These are phyloP conservation scores for Athelia psychrophila DNA, from an alignment of 1,284 basidiomycete species.

Conservation along the genomic window DNA sequence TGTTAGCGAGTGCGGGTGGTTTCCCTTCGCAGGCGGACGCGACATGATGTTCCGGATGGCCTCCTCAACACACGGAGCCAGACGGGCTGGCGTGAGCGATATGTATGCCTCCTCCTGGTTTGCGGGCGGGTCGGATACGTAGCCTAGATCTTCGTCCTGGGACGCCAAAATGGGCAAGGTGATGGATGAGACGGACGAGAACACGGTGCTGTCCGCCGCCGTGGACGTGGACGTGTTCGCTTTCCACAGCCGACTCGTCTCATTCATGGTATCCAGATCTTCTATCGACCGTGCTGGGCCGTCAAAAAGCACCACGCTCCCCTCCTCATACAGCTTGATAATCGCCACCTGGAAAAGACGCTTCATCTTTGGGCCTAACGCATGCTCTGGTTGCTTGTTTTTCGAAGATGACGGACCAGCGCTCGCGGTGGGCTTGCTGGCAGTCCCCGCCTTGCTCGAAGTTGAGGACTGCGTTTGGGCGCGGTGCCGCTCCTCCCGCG, in stretches of 20 bases:
- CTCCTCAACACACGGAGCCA: constrained; percentile 45
- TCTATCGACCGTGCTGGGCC: constrained; percentile 38
- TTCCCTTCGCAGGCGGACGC: constrained; percentile 8
- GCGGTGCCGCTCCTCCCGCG: constrained; percentile 37
- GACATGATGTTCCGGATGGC: constrained; percentile 38
- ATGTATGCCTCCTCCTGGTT: constrained; percentile 68
- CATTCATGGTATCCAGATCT: constrained; percentile 14
- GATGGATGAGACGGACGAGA: constrained; percentile 12
- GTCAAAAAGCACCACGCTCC: constrained; percentile 66
- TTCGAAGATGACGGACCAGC: constrained; percentile 1
- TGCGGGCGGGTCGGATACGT: constrained; percentile 56
- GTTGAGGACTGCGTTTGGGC: constrained; percentile 3
- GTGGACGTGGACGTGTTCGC: constrained; percentile 22
- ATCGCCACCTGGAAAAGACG: constrained; percentile 62
- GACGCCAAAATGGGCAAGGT: not conserved
- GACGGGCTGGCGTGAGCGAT: constrained; percentile 48
- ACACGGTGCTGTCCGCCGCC: constrained; percentile 22
- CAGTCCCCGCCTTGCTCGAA: not conserved
- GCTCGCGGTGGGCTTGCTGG: not conserved
- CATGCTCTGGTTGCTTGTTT: constrained; percentile 4
- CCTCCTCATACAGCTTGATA: constrained; percentile 60
- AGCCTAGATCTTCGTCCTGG: constrained; percentile 30
- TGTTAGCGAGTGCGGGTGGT: constrained; percentile 9
- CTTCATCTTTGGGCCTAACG: constrained; percentile 48
- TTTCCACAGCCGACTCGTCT: constrained; percentile 41